Evolutionary conservation across 2,329 filamentous ascomycete genomes (phyloP).

Genomic region (Aspergillus sp.): DNA sequence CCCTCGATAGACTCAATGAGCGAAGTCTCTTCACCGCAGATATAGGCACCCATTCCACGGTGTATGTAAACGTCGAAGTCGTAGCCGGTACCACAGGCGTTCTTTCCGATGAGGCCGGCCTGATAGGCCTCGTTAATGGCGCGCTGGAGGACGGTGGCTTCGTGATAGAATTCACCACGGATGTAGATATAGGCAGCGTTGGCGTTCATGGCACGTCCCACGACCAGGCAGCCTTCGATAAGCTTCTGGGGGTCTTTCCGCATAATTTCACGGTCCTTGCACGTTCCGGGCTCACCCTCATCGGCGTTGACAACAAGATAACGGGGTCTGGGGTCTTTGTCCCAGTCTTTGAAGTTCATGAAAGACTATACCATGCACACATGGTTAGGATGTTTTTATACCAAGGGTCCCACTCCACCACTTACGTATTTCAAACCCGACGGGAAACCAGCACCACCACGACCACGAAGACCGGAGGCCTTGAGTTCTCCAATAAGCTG

Average conservation of each 20-base stretch:
- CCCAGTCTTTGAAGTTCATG: slow-evolving; percentile 99
- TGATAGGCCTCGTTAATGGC: slow-evolving; percentile 98
- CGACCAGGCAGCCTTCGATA: slow-evolving; percentile 90
- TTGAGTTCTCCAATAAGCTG: slow-evolving; percentile 96
- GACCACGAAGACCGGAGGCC: slow-evolving; percentile 86
- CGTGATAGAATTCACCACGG: slow-evolving; percentile 94
- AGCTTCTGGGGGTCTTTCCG: slow-evolving; percentile 99
- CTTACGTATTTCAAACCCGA: slow-evolving; percentile 98
- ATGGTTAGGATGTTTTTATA: not conserved
- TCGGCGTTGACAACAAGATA: slow-evolving; percentile 98
- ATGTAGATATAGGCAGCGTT: slow-evolving; percentile 99
- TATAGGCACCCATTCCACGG: slow-evolving; percentile 93
- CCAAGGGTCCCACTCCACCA: slow-evolving; percentile 17
- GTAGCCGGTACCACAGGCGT: slow-evolving; percentile 92
- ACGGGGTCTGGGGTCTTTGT: slow-evolving; percentile 91
- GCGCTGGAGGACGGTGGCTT: slow-evolving; percentile 85
- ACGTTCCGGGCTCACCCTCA: slow-evolving; percentile 96
- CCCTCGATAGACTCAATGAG: slow-evolving; percentile 97
- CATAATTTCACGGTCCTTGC: slow-evolving; percentile 99
- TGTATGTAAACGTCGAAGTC: slow-evolving; percentile 97
- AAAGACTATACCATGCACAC: slow-evolving; percentile 62
- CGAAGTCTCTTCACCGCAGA: slow-evolving; percentile 97
- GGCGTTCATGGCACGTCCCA: slow-evolving; percentile 97
- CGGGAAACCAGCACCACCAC: slow-evolving; percentile 95
- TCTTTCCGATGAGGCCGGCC: slow-evolving; percentile 93